Percentiles rank a stretch among this genome's conserved stretches.
These are phyloP conservation scores for Toxoplasma gondii DNA, from an alignment of 169 alveolate species.

Conservation along the genomic window DNA sequence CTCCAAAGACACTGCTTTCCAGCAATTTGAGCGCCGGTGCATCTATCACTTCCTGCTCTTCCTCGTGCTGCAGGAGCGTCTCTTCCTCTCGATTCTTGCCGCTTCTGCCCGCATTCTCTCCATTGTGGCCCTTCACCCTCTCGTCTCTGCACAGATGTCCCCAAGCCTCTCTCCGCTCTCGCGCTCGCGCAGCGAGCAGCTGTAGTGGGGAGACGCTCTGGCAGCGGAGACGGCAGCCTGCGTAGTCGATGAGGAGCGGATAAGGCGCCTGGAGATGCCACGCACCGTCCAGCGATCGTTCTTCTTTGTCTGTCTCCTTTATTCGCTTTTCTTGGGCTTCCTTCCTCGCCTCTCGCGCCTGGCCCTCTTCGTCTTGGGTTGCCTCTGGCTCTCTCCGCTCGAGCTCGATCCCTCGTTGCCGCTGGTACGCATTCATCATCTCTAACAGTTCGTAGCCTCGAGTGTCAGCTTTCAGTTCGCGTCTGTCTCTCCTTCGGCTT, in stretches of 20 bases:
- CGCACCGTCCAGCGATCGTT: neutral
- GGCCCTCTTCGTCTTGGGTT: no score
- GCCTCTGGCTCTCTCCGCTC: no score
- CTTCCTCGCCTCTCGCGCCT: neutral
- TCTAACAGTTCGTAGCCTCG: neutral
- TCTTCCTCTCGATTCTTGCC: neutral
- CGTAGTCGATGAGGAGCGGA: neutral
- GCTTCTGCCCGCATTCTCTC: neutral
- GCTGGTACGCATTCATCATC: neutral
- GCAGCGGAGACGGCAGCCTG: neutral
- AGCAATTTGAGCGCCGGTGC: no score
- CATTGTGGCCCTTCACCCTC: neutral
- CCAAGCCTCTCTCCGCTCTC: neutral
- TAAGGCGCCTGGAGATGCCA: neutral
- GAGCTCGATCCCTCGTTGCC: no score
- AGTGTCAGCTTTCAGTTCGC: neutral
- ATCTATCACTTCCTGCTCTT: no score
- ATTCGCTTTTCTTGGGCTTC: neutral
- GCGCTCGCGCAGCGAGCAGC: neutral
- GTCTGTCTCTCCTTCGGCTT: neutral
- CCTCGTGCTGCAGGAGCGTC: neutral
- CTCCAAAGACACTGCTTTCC: neutral
- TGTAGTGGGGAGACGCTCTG: neutral
- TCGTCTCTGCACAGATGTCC: neutral
- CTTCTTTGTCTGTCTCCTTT: neutral